These are phyloP conservation scores for Dendryphion nanum DNA, from an alignment of 2,329 filamentous ascomycete genomes.

Conservation along the genomic window DNA sequence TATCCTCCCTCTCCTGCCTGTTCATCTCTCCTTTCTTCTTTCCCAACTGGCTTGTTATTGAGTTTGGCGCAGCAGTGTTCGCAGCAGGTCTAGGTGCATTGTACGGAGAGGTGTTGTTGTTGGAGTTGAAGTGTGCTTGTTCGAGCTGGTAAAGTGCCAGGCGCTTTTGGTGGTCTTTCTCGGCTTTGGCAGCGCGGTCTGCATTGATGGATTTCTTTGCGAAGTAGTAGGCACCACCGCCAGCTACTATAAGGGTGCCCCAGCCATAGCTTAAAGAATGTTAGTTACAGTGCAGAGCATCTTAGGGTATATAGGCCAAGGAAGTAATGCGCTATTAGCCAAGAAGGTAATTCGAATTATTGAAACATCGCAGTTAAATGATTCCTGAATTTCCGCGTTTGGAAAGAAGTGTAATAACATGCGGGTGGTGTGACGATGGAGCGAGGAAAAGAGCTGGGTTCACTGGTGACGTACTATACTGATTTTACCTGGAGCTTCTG, in stretches of 20 bases:
- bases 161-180: conserved; percentile 41
- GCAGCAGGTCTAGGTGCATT: background rate
- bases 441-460: conserved; percentile 2
- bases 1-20: conserved; percentile 6
- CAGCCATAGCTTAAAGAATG: conserved; percentile 72
- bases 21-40: conserved; percentile 10
- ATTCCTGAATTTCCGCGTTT: background rate
- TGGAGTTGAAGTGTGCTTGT: conserved; percentile 4
- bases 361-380: background rate
- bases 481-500: conserved; percentile 51
- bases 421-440: conserved; percentile 1
- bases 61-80: conserved; percentile 4
- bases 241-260: conserved; percentile 81
- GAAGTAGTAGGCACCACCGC: conserved; percentile 90
- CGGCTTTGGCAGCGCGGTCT: conserved; percentile 73
- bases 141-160: conserved; percentile 32
- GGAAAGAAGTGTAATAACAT: no score
- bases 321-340: no score
- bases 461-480: conserved; percentile 56
- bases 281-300: conserved; percentile 5
- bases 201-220: conserved; percentile 93
- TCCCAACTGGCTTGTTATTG: conserved; percentile 9
- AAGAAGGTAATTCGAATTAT: background rate
- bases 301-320: background rate
- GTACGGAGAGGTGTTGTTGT: background rate